A percentile compares a stretch with the other conserved stretches of the same genome.
Conservation (phyloP, 306 rosid species). For the Casuarina cunninghamiana region DNA sequence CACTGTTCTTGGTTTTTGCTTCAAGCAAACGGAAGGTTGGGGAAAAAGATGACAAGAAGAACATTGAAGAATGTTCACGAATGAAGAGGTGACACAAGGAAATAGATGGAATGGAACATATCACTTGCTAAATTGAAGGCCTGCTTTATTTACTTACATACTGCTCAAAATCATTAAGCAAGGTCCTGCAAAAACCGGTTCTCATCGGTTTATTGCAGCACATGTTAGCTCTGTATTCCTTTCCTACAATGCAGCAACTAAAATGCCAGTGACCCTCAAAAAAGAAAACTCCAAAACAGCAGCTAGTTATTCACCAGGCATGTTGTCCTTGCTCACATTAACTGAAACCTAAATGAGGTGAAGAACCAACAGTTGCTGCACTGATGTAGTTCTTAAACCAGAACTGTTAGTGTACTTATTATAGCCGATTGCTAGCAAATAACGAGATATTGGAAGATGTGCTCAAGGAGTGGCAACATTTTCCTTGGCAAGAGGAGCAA, state of each 20-base stretch:
- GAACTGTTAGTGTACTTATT: neutral
- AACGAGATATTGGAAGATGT: neutral
- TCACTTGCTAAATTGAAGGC: too few relatives aligned
- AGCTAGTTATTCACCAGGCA: constrained; percentile 5
- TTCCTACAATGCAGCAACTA: neutral
- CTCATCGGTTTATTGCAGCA: neutral
- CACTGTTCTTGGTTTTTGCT: too few relatives aligned
- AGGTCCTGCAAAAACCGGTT: neutral
- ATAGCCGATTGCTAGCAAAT: neutral
- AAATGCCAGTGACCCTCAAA: neutral
- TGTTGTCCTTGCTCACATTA: constrained; percentile 4
- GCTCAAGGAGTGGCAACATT: constrained; percentile 74
- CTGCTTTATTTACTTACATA: constrained; percentile 7
- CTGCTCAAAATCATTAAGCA: neutral
- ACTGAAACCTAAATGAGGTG: neutral
- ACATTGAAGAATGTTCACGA: too few relatives aligned
- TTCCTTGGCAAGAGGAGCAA: constrained; percentile 78
- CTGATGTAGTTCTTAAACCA: neutral
- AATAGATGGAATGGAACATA: too few relatives aligned
- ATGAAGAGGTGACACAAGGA: too few relatives aligned
- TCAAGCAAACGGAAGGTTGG: too few relatives aligned
- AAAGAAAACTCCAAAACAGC: neutral
- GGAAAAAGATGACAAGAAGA: too few relatives aligned
- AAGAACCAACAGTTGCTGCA: neutral
- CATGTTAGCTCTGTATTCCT: neutral